Evolutionary conservation across 2,329 filamentous ascomycete species (phyloP), one percentile per base, ranked within the genome.

Genomic region (Blumeriella jaapii): DNA sequence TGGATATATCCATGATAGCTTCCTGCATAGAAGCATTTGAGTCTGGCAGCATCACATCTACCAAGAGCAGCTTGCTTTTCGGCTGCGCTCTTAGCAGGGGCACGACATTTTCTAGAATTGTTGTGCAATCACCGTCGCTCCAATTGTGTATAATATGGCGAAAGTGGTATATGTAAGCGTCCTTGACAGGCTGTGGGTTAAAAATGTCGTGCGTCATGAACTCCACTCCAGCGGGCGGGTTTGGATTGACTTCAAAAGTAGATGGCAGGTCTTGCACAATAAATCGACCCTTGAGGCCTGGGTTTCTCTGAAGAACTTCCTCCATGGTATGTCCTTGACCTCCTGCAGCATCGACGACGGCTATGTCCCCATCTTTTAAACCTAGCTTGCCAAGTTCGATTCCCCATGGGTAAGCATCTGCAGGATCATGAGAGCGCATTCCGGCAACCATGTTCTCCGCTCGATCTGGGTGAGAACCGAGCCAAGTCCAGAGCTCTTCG

Each of bases 341-440:
- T n/a, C 48, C 48, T 15, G 37, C 47, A 31, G 47, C 37, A 39
- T 50, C 47, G 10, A 49, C 48, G 31, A 51, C 30, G 2, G 40
- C 41, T 5, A 48, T 32, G 16, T 46, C 44, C 4, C 41, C 37
- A 8, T 49, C 39, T 31, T 42, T 44, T 19, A 47, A 8, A 23
- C 38, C 28, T 16, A 46, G 28, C 25, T 43, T 48, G 79, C 74
- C 35, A 87, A 63, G 49, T 85, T 94, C 46, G 73, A 65, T 68
- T 93, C 72, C 0, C 69, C 84, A 48, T 11, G 45, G 47, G 31
- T 48, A 45, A 8, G 44, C 44, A 32, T 48, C 44, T 15, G 32
- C 34, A 15, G 45, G 31, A 5, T 32, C 29, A 17, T 41, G 44
- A 3, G 46, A 48, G 10, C 31, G 38, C 42, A 47, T 48, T 2